phyloP scores from a whole-genome alignment of 208 protist species.

The Crithidia thermophila region DNA sequence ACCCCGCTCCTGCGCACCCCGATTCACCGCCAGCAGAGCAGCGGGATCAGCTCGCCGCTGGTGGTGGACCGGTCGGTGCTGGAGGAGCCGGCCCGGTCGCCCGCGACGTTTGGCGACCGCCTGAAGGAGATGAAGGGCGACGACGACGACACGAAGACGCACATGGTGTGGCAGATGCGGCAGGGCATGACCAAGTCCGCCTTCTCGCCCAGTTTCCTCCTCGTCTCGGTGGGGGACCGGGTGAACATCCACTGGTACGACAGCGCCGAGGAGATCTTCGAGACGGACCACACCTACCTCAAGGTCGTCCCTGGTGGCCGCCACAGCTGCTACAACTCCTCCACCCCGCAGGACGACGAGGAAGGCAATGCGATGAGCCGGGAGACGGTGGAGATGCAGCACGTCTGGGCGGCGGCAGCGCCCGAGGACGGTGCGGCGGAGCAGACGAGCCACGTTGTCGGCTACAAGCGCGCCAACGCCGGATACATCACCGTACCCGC shows the following conservation, averaged over 20 bases:
- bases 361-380: not conserved
- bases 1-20: conserved; percentile 19
- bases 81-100: conserved; percentile 15
- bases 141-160: not conserved
- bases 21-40: not conserved
- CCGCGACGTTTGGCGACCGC: conserved; percentile 11
- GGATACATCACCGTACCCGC: not conserved
- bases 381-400: conserved; percentile 9
- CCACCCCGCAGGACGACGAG: not conserved
- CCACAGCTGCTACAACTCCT: conserved; percentile 25
- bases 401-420: not conserved
- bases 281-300: conserved; percentile 36
- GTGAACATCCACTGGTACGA: conserved; percentile 36
- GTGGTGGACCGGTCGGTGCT: conserved; percentile 10
- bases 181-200: not conserved
- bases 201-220: conserved; percentile 14
- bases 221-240: conserved; percentile 15
- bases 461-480: not conserved
- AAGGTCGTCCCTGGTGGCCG: conserved; percentile 22
- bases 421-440: not conserved
- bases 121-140: not conserved
- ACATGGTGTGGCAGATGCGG: conserved; percentile 25
- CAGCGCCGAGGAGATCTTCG: conserved; percentile 19
- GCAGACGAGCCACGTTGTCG: not conserved
- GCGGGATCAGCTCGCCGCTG: conserved; percentile 12